Base-by-base conservation (phyloP, 805 yeast genomes). In the Blastobotrys americana region DNA sequence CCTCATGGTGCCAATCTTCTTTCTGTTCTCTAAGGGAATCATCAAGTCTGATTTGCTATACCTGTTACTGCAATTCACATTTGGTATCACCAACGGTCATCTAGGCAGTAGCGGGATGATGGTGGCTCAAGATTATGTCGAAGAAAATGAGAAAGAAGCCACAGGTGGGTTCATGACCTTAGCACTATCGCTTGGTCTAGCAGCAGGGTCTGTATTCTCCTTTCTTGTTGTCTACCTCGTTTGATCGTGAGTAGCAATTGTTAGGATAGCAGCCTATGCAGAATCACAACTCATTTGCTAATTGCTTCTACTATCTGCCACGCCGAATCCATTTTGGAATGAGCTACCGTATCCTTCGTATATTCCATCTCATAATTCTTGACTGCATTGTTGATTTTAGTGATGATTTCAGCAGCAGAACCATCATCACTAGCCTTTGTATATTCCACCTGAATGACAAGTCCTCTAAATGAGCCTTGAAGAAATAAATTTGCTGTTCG, bases 111-210 rank as follows among this genome's bases (percentile, higher is more conserved):
- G 86, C 21, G 75, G 86, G 45, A 86, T 90, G 65, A 84, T 86
- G 83, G 73, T 72, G 39, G 83, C 87, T 2, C 80, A 84, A 0
- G 67, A 71, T 15, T 73, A 70, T 43, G 82, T 76, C 25, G 70
- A 72, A 1, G 85, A 78, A 27, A 72, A 73, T 17, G 90, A 86
- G 56, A 80, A 78, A 59, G 86, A 85, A 47, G 96, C 96, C 0
- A 96, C 97, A 1, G 96, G 96, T 37, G 97, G 97, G 2, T 84
- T 89, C 59, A 81, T 95, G 37, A 79, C 87, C 1, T 77, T 89
- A 18, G 78, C 86, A 52, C 74, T 89, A 42, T 80, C 89, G 45
- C 58, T 78, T 8, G 96, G 96, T 0, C 71, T 90, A 41, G 78
- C 93, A 0, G 67, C 72, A 1, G 98, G 98, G 3, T 80, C 95